Conservation (phyloP, 495 filamentous ascomycete genomes). For the Penicillium cataractarum region DNA sequence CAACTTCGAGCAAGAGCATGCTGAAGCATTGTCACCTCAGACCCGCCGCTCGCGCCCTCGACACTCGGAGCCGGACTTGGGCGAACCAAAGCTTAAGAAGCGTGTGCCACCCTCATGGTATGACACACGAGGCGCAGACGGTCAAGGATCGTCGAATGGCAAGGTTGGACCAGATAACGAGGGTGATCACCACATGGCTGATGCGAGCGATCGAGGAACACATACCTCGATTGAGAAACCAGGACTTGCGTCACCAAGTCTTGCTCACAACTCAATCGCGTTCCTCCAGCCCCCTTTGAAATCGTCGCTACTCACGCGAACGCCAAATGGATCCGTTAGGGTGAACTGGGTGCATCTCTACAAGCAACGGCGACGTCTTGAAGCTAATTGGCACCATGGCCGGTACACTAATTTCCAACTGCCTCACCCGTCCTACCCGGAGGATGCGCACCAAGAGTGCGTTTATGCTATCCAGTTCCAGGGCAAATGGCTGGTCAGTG, state of each 20-base stretch:
- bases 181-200: conserved; percentile 52
- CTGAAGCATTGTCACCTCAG: conserved; percentile 44
- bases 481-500: conserved; percentile 85
- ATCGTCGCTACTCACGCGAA: conserved; percentile 39
- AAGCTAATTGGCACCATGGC: conserved; percentile 88
- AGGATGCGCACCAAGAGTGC: conserved; percentile 88
- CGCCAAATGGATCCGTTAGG: conserved; percentile 39
- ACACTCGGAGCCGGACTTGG: conserved; percentile 48
- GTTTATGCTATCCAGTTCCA: conserved; percentile 94
- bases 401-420: conserved; percentile 85
- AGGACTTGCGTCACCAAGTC: conserved; percentile 11
- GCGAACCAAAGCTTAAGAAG: conserved; percentile 55
- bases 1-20: conserved; percentile 65
- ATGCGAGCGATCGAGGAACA: conserved; percentile 36
- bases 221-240: conserved; percentile 12
- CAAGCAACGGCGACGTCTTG: conserved; percentile 80
- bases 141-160: conserved; percentile 1
- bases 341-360: conserved; percentile 72
- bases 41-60: conserved; percentile 49
- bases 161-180: conserved; percentile 49
- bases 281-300: conserved; percentile 29
- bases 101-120: conserved; percentile 51
- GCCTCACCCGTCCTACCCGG: conserved; percentile 76
- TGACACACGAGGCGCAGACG: conserved; percentile 34
- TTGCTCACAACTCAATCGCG: conserved; percentile 14